These are phyloP conservation scores for Vanrija sp. DNA, from an alignment of 1,284 basidiomycete genomes.

Conservation along the genomic window DNA sequence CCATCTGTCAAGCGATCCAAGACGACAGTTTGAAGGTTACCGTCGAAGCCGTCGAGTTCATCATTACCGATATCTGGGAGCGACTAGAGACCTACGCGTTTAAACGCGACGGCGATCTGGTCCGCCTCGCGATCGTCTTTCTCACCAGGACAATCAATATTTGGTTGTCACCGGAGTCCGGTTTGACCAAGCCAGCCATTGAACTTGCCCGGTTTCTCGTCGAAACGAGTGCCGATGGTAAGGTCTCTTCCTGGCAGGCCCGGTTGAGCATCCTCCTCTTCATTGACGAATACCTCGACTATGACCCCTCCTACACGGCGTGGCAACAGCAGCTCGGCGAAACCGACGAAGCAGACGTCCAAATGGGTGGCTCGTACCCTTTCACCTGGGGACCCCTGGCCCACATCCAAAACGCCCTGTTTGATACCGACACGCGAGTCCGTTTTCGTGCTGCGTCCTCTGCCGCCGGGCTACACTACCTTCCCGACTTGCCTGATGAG, in stretches of 20 bases:
- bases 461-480: conserved; percentile 52
- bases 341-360: conserved; percentile 25
- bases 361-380: conserved; percentile 17
- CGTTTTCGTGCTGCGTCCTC: conserved; percentile 70
- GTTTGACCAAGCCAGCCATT: conserved; percentile 54
- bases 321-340: conserved; percentile 27
- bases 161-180: conserved; percentile 58
- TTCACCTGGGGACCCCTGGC: conserved; percentile 23
- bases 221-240: conserved; percentile 50
- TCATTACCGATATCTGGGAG: conserved; percentile 58
- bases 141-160: conserved; percentile 62
- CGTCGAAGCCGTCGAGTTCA: conserved; percentile 53
- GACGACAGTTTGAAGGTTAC: conserved; percentile 58
- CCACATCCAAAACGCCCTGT: conserved; percentile 57
- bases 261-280: conserved; percentile 65
- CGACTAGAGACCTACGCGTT: conserved; percentile 61
- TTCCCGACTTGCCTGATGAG: conserved; percentile 18
- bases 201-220: conserved; percentile 59
- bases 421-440: conserved; percentile 79
- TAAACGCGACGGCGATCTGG: conserved; percentile 57
- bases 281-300: conserved; percentile 60
- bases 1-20: conserved; percentile 59
- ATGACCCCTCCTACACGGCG: conserved; percentile 54
- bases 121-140: conserved; percentile 59
- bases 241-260: conserved; percentile 62